Conservation (phyloP, 768 basidiomycete genomes). For the Mycena capillaripes region DNA sequence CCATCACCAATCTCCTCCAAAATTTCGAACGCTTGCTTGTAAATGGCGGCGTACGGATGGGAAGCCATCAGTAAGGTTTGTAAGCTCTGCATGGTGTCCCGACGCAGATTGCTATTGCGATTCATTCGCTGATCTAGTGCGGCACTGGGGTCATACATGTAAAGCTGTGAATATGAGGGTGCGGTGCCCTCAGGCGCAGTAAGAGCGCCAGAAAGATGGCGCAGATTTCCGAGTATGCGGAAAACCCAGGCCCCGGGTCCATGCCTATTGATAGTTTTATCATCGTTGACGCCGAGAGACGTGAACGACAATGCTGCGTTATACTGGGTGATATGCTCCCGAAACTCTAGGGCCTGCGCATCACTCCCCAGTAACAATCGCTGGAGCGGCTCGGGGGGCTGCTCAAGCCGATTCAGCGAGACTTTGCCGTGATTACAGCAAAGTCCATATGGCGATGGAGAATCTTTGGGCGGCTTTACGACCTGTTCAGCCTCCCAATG, state of each 20-base stretch:
- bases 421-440: conserved; percentile 1
- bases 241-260: not conserved
- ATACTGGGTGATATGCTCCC: conserved; percentile 34
- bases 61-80: not conserved
- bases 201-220: too few relatives aligned
- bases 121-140: too few relatives aligned
- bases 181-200: too few relatives aligned
- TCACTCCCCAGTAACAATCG: not conserved
- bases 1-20: not conserved
- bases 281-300: not conserved
- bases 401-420: not conserved
- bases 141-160: too few relatives aligned
- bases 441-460: conserved; percentile 55
- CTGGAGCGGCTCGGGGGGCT: not conserved
- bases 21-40: not conserved
- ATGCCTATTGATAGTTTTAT: not conserved
- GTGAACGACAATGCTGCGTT: not conserved
- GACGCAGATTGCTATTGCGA: conserved; percentile 1
- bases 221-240: too few relatives aligned
- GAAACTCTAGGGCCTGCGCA: not conserved
- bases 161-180: too few relatives aligned
- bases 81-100: not conserved
- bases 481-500: conserved; percentile 33
- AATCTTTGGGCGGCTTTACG: conserved; percentile 1
- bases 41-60: not conserved